Percentiles rank a stretch among this genome's conserved stretches.
Evolutionary conservation across 768 basidiomycete species (phyloP).

Genomic region (Crepidotus variabilis): DNA sequence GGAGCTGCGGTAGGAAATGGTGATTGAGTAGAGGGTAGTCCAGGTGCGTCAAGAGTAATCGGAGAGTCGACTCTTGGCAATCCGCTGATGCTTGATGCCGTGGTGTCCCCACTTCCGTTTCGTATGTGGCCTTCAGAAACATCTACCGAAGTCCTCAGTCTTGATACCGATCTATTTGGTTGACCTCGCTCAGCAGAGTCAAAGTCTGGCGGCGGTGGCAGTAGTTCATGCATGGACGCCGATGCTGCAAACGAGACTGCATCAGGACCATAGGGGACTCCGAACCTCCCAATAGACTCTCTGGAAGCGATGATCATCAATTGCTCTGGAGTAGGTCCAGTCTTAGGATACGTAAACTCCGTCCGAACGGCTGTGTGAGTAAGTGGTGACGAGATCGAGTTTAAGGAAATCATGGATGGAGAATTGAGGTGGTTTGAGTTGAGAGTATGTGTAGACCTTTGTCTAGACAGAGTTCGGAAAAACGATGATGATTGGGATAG

Average conservation of each 20-base stretch:
- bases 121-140: not conserved
- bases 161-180: not conserved
- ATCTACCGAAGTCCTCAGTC: constrained; percentile 2
- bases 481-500: not conserved
- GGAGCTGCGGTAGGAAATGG: too few relatives aligned
- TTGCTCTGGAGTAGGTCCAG: constrained; percentile 60
- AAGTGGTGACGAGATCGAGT: constrained; percentile 74
- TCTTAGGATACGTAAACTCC: constrained; percentile 63
- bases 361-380: constrained; percentile 70
- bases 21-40: not conserved
- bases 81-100: not conserved
- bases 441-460: not conserved
- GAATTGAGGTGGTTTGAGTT: not conserved
- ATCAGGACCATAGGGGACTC: constrained; percentile 72
- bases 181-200: constrained; percentile 20
- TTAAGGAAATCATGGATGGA: constrained; percentile 55
- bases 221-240: constrained; percentile 37
- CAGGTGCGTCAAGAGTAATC: not conserved
- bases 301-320: constrained; percentile 67
- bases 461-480: not conserved
- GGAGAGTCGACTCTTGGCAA: not conserved
- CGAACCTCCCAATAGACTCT: constrained; percentile 65
- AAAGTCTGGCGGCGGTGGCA: constrained; percentile 53
- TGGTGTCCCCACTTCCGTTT: not conserved
- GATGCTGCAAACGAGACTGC: constrained; percentile 63